Conservation (phyloP, 495 filamentous ascomycete genomes). For the Staphylotrichum tortipilum region DNA sequence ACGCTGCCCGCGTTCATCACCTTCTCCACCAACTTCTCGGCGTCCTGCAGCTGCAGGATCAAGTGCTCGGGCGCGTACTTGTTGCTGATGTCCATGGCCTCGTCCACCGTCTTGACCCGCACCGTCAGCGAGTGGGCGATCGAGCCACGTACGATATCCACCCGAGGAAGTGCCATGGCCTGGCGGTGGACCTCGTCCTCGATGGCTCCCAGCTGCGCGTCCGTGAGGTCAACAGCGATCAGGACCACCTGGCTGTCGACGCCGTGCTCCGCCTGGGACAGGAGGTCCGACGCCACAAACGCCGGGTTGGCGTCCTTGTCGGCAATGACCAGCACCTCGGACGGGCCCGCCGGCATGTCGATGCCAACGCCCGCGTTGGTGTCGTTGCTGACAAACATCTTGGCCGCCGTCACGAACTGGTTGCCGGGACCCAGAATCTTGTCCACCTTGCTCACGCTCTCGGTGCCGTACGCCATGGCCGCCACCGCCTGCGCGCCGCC, state of each 20-base stretch:
- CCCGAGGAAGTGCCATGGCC: slow-evolving; percentile 78
- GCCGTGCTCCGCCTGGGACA: slow-evolving; percentile 95
- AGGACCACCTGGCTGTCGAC: slow-evolving; percentile 91
- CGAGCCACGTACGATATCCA: slow-evolving; percentile 87
- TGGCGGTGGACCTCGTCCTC: slow-evolving; percentile 86
- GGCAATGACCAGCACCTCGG: slow-evolving; percentile 93
- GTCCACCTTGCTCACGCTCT: slow-evolving; percentile 86
- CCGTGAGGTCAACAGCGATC: slow-evolving; percentile 72
- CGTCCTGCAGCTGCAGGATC: slow-evolving; percentile 77
- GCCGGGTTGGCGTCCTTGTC: slow-evolving; percentile 83
- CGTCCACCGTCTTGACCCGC: slow-evolving; percentile 65
- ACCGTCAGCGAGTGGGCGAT: slow-evolving; percentile 88
- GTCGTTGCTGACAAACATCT: slow-evolving; percentile 96
- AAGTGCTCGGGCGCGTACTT: slow-evolving; percentile 95
- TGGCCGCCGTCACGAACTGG: slow-evolving; percentile 96
- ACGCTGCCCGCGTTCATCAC: slow-evolving; percentile 95
- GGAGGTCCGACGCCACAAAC: slow-evolving; percentile 88
- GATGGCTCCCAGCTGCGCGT: slow-evolving; percentile 63
- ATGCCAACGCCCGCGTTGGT: slow-evolving; percentile 91
- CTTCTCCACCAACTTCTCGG: slow-evolving; percentile 59
- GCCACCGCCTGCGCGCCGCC: slow-evolving; percentile 95
- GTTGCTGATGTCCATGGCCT: slow-evolving; percentile 84
- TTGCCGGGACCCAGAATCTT: slow-evolving; percentile 98
- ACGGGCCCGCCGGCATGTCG: slow-evolving; percentile 97
- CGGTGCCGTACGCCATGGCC: slow-evolving; percentile 77